Conservation (phyloP, 1,284 basidiomycete genomes). For the Lentinula novae-zelandiae region DNA sequence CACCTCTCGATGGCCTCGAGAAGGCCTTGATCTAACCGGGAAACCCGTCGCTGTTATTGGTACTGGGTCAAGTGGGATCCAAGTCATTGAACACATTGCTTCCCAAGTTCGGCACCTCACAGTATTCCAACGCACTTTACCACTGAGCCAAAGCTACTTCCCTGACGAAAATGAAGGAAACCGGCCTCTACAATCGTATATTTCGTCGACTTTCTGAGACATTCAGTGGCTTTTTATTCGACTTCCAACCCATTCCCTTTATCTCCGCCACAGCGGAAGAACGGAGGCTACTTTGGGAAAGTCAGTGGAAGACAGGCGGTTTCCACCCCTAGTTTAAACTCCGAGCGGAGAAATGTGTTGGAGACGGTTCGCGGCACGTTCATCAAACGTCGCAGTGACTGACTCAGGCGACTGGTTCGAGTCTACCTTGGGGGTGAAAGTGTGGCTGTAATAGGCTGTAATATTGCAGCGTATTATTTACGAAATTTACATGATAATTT, state of each 20-base stretch:
- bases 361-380: too few relatives aligned
- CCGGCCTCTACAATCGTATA: slow-evolving; percentile 17
- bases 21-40: slow-evolving; percentile 19
- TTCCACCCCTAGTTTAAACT: slow-evolving; percentile 15
- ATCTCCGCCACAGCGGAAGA: slow-evolving; percentile 13
- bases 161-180: slow-evolving; percentile 15
- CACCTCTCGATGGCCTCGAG: slow-evolving; percentile 22
- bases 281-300: slow-evolving; percentile 17
- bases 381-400: too few relatives aligned
- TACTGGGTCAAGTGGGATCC: slow-evolving; percentile 25
- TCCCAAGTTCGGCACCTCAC: slow-evolving; percentile 21
- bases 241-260: neutral
- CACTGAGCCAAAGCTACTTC: slow-evolving; percentile 18
- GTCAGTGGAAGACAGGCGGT: slow-evolving; percentile 20
- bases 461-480: neutral
- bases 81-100: slow-evolving; percentile 22
- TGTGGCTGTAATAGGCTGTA: too few relatives aligned
- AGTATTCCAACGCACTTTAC: slow-evolving; percentile 25
- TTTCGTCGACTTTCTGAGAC: neutral
- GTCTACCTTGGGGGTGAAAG: too few relatives aligned
- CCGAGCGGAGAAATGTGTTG: too few relatives aligned
- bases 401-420: too few relatives aligned
- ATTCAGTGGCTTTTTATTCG: neutral
- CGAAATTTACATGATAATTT: neutral
- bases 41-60: slow-evolving; percentile 24